Conservation (phyloP, 139 green algal species). For the Limnomonas spitsbergensis region DNA sequence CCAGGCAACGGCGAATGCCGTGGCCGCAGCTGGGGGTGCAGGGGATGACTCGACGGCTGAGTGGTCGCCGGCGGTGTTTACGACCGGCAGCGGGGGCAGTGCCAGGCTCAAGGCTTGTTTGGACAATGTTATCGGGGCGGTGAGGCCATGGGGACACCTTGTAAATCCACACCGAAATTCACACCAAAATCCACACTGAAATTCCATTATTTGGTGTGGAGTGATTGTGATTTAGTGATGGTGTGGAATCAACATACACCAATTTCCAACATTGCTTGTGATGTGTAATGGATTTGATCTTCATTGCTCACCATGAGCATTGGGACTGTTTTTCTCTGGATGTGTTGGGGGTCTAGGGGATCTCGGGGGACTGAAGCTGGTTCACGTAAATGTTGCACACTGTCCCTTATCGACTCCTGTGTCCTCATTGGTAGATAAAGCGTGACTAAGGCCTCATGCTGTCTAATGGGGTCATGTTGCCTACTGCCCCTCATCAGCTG, state of each 20-base stretch:
- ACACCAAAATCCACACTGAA: no score
- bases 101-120: background rate
- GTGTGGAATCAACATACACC: background rate
- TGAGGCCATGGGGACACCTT: no score
- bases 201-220: background rate
- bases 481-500: background rate
- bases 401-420: no score
- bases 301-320: background rate
- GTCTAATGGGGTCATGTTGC: background rate
- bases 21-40: background rate
- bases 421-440: no score
- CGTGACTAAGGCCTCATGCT: no score
- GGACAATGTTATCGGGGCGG: background rate
- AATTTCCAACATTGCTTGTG: background rate
- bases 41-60: background rate
- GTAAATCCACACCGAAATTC: no score
- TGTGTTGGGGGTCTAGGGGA: no score
- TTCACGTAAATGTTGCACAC: no score
- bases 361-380: no score
- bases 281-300: background rate
- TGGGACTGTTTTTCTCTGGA: no score
- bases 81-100: background rate
- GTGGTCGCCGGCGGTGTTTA: background rate
- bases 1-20: background rate
- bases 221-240: background rate